Conservation (phyloP, 331 rosid genomes). For the Erythrophleum ivorense region DNA sequence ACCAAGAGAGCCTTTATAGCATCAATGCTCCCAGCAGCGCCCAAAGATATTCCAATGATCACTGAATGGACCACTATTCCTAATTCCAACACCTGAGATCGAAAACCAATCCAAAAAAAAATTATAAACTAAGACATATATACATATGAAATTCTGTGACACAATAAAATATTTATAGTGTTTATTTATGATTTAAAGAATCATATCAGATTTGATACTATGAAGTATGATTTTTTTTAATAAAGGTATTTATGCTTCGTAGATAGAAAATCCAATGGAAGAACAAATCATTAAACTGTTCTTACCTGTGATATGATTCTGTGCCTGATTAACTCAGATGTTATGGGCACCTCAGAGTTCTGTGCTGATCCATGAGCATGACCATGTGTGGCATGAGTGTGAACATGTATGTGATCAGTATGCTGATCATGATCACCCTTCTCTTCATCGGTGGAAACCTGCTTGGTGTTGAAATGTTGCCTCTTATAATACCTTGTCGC, state of each 20-base stretch:
- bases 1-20: conserved; percentile 69
- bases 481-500: conserved; percentile 65
- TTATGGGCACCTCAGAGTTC: not conserved
- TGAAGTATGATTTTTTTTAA: no score
- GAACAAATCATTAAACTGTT: no score
- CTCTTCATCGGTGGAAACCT: conserved; percentile 54
- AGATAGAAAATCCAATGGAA: no score
- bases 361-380: conserved; percentile 66
- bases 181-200: no score
- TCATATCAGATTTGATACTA: no score
- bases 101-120: not conserved
- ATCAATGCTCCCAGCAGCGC: conserved; percentile 55
- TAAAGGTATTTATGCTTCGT: no score
- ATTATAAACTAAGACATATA: no score
- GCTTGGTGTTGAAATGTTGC: conserved; percentile 56
- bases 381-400: conserved; percentile 76
- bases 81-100: conserved; percentile 66
- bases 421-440: conserved; percentile 49
- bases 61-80: conserved; percentile 90
- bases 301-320: conserved; percentile 76
- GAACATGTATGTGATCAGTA: conserved; percentile 67
- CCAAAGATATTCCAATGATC: conserved; percentile 77
- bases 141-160: no score
- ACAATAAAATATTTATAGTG: no score
- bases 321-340: conserved; percentile 53